These are phyloP conservation scores for Corylus avellana DNA, from an alignment of 306 rosid species.

Conservation along the genomic window DNA sequence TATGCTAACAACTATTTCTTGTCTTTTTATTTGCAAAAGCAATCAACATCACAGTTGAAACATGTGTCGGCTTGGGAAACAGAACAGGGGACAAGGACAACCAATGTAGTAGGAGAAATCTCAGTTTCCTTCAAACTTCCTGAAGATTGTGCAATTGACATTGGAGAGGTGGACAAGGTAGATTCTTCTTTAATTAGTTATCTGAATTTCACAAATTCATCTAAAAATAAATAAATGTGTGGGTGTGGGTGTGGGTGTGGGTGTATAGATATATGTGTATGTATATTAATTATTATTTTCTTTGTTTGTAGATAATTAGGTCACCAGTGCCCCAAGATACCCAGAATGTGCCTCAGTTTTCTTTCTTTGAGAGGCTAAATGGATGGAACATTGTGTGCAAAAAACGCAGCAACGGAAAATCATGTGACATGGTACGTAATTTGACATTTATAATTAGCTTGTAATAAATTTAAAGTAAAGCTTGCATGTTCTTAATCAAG, in stretches of 20 bases:
- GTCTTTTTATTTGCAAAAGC: neutral
- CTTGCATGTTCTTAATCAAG: neutral
- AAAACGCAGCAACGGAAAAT: neutral
- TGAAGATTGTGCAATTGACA: neutral
- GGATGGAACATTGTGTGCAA: conserved; percentile 17
- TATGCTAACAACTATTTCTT: neutral
- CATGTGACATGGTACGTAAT: conserved; percentile 12
- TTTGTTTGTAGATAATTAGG: too few relatives aligned
- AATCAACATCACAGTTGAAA: neutral
- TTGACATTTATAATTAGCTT: neutral
- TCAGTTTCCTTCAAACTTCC: conserved; percentile 8
- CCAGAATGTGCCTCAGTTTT: neutral
- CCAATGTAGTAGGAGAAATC: neutral
- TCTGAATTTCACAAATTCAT: too few relatives aligned
- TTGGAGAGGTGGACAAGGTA: conserved; percentile 2
- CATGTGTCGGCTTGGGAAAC: neutral
- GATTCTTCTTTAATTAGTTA: neutral
- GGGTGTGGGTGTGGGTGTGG: too few relatives aligned
- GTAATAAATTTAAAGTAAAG: neutral
- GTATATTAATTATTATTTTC: too few relatives aligned
- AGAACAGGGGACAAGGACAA: neutral
- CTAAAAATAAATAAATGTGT: too few relatives aligned
- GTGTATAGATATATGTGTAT: too few relatives aligned
- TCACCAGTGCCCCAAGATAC: too few relatives aligned
- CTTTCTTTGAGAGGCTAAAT: conserved; percentile 1